Conservation (phyloP, 257 asterid species). For the Nicotiana undulata region DNA sequence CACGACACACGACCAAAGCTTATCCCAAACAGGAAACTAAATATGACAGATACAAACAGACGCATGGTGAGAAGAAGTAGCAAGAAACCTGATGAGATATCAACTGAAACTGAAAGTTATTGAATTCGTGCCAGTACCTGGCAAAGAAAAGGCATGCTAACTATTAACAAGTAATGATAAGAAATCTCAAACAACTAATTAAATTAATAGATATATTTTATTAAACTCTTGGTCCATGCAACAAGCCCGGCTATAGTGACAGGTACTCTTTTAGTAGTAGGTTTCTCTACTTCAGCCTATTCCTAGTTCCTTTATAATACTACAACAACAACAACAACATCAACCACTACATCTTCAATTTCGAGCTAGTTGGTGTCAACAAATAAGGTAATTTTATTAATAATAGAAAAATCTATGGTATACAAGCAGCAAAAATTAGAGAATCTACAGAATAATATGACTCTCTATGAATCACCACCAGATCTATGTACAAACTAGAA, state of each 20-base stretch:
- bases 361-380: not conserved
- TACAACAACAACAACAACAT: not conserved
- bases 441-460: not conserved
- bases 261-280: not conserved
- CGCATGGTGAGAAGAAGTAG: not conserved
- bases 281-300: not conserved
- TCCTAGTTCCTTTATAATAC: not conserved
- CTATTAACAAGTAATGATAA: not conserved
- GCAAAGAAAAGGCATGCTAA: constrained; percentile 9
- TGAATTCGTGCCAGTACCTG: constrained; percentile 96
- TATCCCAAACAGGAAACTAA: not conserved
- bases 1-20: not conserved
- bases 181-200: not conserved
- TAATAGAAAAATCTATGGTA: not conserved
- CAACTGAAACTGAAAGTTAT: constrained; percentile 85
- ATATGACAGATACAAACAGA: not conserved
- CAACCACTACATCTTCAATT: not conserved
- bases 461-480: not conserved
- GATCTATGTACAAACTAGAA: not conserved
- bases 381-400: not conserved
- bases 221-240: not conserved
- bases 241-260: not conserved
- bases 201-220: not conserved
- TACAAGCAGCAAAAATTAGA: not conserved
- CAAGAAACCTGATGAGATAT: constrained; percentile 80